Evolutionary conservation across 2,329 filamentous ascomycete species (phyloP), one percentile per base, ranked within the genome.

Genomic region (Trichoderma guizhouense): DNA sequence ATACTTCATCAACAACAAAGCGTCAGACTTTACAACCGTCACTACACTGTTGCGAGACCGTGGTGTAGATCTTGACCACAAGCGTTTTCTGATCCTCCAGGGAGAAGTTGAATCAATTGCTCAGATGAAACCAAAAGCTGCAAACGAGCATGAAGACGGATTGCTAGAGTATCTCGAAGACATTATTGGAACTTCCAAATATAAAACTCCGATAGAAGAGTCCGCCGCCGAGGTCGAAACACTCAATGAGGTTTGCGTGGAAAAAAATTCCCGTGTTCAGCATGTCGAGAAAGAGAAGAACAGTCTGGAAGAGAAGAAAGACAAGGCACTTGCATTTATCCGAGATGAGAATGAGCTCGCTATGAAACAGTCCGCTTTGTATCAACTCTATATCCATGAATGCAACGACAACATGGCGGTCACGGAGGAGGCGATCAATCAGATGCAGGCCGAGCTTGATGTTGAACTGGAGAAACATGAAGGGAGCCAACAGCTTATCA

Each of bases 41-140:
- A 98, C 95, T 0, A 93, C 91, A 0, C 85, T 99, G 15, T 88
- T 99, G 9, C 92, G 92, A 71, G 94, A 94, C 26, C 90, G 93
- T 28, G 97, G 96, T 2, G 93, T 99, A 18, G 96, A 99, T 83
- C 86, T 99, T 26, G 96, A 99, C 78, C 96, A 99, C 84, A 99
- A 99, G 83, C 93, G 96, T 73, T 99, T 99, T 83, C 84, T 99
- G 69, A 99, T 99, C 78, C 85, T 99, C 12, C 96, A 99, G 81
- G 96, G 96, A 78, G 96, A 99, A 81, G 96, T 99, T 72, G 96
- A 99, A 81, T 98, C 95, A 0, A 99, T 99, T 79, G 95, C 96
- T 7, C 96, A 98, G 82, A 99, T 99, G 96, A 99, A 99, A 82
- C 88, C 97, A 21, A 99, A 99, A 81, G 96, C 97, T 5, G 91